Base-by-base conservation (phyloP, 805 yeast species). In the Lipomyces kockii region DNA sequence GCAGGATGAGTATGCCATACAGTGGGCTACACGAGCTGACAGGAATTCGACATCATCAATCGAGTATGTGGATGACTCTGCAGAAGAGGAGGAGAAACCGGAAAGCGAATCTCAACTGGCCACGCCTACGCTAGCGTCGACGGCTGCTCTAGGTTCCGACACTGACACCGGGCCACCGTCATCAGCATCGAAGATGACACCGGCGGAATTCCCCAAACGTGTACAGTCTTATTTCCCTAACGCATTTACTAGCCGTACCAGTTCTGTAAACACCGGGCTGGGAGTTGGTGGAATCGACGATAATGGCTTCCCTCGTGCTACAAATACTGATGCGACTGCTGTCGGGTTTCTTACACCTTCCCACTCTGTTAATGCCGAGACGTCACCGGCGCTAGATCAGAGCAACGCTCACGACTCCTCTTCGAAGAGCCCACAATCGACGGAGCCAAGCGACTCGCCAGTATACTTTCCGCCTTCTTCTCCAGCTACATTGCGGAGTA, bases 211-310 rank as follows among this genome's bases (percentile, higher is more conserved):
- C 37, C 70, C 70, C n/a, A 62, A 55, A 37, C 65, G 70, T n/a
- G 58, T 53, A 11, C 67, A 67, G 62, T 67, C 70, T 2, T 67
- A 51, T 34, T 61, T 61, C 61, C 70, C 70, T 3, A 52, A 60
- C 17, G 49, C 58, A 9, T 11, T 29, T 12, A 46, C 49, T 11
- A 27, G 35, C 20, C 60, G 39, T 11, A 17, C 61, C n/a, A 52
- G 39, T 37, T 56, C 25, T 12, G 43, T 29, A 11, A 32, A 22
- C 6, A 49, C 54, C 7, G 66, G 69, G 6, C 55, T 66, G 12
- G 69, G 66, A 11, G 62, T 62, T 7, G 9, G 25, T n/a, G 66
- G 69, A n/a, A 55, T 66, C 14, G 39, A 37, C 2, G 63, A 58
- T 20, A 27, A 17, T 3, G 57, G 34, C 29, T 60, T 64, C 20